Base-by-base conservation (phyloP, 768 basidiomycete species). In the Cytidiella melzeri region DNA sequence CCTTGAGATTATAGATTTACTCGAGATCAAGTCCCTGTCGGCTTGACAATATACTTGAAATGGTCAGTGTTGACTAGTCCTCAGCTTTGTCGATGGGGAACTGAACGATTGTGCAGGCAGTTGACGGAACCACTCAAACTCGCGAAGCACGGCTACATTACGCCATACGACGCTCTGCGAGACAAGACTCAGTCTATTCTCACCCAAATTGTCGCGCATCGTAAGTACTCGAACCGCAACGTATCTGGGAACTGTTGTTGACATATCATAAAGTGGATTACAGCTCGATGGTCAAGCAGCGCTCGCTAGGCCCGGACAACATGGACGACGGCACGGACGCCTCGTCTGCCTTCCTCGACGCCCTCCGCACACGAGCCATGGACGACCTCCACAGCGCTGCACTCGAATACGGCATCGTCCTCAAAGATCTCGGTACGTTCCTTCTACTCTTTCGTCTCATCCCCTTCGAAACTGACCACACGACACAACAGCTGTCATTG, bases 121-220 rank as follows among this genome's bases (percentile, higher is more conserved):
- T 61, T 80, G 25, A 62, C 67, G 24, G 73, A 76, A 46, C 79
- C 77, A 21, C 67, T 80, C 12, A 75, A 75, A 74, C 75, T 92
- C 34, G 82, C 90, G 0, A 84, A 81, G 0, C 90, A 92, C 61
- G 90, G 90, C 19, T 92, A 92, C 62, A 76, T 79, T 50, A 90
- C 87, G 0, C 88, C 90, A 4, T 92, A 86, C 58, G 84, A 88
- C 56, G 84, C 85, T 0, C 73, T 54, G 24, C 43, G 71, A 41
- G 89, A 92, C 66, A 92, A 92, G 70, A 86, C 88, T 0, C 90
- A 91, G 65, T 88, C 85, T 0, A 90, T 92, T 52, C 65, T 92
- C 46, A 92, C 88, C 0, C 89, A 91, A 65, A 89, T 92, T 27
- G 85, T 91, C 18, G 82, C 87, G 4, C 88, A 91, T 62, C 70